Evolutionary conservation across 306 rosid species (phyloP).

Genomic region (Canavalia ensiformis): DNA sequence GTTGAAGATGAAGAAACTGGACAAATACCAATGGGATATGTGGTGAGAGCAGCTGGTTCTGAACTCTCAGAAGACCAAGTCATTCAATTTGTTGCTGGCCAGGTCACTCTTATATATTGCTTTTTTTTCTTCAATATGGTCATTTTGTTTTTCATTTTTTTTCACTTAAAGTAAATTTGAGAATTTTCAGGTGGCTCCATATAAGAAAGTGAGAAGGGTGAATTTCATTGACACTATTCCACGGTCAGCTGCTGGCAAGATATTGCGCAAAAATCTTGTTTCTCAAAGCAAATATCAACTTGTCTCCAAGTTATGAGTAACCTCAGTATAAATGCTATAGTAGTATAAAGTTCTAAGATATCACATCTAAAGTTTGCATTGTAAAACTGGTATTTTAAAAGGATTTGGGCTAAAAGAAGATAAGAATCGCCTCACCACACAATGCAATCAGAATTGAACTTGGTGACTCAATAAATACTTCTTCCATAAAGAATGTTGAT

Average conservation of each 20-base stretch:
- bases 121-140: neutral
- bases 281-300: constrained; percentile 60
- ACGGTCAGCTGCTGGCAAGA: constrained; percentile 90
- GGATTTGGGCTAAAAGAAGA: neutral
- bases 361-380: neutral
- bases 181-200: constrained; percentile 87
- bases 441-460: neutral
- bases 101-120: constrained; percentile 54
- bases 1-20: constrained; percentile 88
- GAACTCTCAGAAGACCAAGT: constrained; percentile 73
- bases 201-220: constrained; percentile 84
- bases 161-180: constrained; percentile 12
- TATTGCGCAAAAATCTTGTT: constrained; percentile 87
- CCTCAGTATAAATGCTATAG: neutral
- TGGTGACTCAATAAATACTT: neutral
- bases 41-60: constrained; percentile 67
- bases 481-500: neutral
- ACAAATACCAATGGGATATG: constrained; percentile 91
- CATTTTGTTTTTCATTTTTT: neutral
- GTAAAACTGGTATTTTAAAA: neutral
- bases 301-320: constrained; percentile 67
- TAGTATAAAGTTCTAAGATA: neutral
- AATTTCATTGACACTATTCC: constrained; percentile 72
- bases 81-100: constrained; percentile 82
- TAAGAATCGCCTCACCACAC: neutral